These are phyloP conservation scores for Capsicum baccatum DNA, from an alignment of 257 asterid genomes.

Conservation along the genomic window DNA sequence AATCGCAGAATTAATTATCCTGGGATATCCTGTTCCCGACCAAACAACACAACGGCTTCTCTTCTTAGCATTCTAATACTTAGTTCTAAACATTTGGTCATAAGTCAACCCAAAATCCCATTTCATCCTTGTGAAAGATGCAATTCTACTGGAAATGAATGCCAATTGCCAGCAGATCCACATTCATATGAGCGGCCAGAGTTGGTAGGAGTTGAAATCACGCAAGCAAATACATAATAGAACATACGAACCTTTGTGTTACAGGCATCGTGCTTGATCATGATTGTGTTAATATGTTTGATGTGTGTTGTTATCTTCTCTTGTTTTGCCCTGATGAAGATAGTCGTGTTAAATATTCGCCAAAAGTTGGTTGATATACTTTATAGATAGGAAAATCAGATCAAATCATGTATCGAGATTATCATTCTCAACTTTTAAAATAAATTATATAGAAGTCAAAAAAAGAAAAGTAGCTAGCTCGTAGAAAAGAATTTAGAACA, in stretches of 20 bases:
- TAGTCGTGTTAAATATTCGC: not conserved
- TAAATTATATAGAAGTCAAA: too few relatives aligned
- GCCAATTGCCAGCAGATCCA: too few relatives aligned
- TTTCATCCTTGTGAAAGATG: not conserved
- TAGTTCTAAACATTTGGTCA: not conserved
- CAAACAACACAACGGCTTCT: not conserved
- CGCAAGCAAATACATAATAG: not conserved
- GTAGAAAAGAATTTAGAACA: too few relatives aligned
- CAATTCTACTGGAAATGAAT: fast-evolving
- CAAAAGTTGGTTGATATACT: too few relatives aligned
- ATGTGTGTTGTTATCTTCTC: not conserved
- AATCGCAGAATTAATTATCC: too few relatives aligned
- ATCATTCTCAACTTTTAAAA: too few relatives aligned
- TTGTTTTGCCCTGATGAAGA: not conserved
- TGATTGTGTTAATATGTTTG: not conserved
- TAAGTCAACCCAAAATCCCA: not conserved
- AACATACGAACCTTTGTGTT: not conserved
- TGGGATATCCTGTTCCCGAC: too few relatives aligned
- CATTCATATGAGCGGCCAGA: not conserved
- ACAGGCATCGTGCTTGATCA: too few relatives aligned
- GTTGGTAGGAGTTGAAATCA: not conserved
- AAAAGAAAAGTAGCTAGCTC: too few relatives aligned
- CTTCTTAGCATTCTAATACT: not conserved
- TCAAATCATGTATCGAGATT: too few relatives aligned
- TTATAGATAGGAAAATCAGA: too few relatives aligned